These are phyloP conservation scores for Paracoccidioides lutzii DNA, from an alignment of 2,329 filamentous ascomycete species.

Conservation along the genomic window DNA sequence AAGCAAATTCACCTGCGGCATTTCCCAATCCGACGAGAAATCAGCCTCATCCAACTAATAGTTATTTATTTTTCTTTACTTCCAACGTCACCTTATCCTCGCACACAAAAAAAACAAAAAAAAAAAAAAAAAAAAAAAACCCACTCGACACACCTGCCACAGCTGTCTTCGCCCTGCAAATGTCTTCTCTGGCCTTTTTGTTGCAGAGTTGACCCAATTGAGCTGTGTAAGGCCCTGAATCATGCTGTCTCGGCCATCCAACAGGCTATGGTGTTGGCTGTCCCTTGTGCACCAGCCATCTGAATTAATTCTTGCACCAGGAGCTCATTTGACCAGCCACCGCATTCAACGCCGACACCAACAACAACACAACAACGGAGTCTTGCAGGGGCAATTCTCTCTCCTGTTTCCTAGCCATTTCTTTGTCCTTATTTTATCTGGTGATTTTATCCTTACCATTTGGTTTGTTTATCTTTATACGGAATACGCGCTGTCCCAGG, in stretches of 20 bases:
- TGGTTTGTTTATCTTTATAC: neutral
- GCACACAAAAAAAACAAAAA: neutral
- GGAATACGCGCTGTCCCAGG: neutral
- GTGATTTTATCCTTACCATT: slow-evolving; percentile 1
- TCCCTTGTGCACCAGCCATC: slow-evolving; percentile 26
- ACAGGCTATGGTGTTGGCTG: slow-evolving; percentile 12
- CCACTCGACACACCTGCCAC: neutral
- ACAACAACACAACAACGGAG: neutral
- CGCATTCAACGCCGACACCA: slow-evolving; percentile 4
- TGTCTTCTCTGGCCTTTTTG: neutral
- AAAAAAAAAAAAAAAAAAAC: too few relatives aligned
- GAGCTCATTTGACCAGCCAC: slow-evolving; percentile 15
- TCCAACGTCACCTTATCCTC: neutral
- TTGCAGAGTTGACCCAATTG: slow-evolving; percentile 1
- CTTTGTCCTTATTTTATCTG: slow-evolving; percentile 3
- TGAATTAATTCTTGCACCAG: slow-evolving; percentile 19
- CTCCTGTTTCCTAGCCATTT: slow-evolving; percentile 7
- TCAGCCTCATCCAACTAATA: neutral
- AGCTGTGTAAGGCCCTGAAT: neutral
- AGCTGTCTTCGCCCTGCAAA: neutral
- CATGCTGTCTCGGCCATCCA: slow-evolving; percentile 4
- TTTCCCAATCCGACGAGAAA: slow-evolving; percentile 3
- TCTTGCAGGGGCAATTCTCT: slow-evolving; percentile 5
- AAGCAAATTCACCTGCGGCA: neutral
- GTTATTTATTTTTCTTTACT: neutral